Evolutionary conservation across 177 flowering plant genomes (phyloP), one percentile per base, ranked within the genome.

Genomic region (Vitis hybrid): DNA sequence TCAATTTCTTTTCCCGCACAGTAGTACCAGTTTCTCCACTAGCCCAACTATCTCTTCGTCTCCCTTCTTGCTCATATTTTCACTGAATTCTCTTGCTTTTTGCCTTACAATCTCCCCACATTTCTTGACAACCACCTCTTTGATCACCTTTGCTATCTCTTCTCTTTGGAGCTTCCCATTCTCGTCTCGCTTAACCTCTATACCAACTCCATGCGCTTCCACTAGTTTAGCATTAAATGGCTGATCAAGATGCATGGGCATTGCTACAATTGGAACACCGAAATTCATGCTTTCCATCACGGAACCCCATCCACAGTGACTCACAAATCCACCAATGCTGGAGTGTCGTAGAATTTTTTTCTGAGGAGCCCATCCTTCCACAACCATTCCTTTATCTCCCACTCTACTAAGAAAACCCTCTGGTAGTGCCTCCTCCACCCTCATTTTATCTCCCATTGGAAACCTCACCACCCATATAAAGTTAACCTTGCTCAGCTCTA

Each of bases 401-500:
- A 62, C 58, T 56, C 77, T 79, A 3, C 63, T 17, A 0, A 63
- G 15, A 19, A 76, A 71, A 1, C 76, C 78, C 17, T 64, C n/a
- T n/a, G 82, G 82, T 1, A 79, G 50, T 17, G 49, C 74, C 9
- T 65, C 68, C 28, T 77, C 61, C 0, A 62, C 3, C 4, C 10
- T 22, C 1, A 3, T 49, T 38, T 66, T 33, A 4, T 31, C 71
- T 33, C 47, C 69, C 2, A 0, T 7, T 3, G 71, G 78, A 65
- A 81, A 81, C 54, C 79, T 81, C 0, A 81, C n/a, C 0, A 78
- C 84, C 84, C 81, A 81, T 2, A 81, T 75, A 66, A 81, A 81
- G 17, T 65, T 71, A 18, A 75, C 75, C 2, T 55, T 17, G 74
- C 79, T 81, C 2, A 73, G 66, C 73, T 78, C 76, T 10, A 81